Base-by-base conservation (phyloP, 2,329 filamentous ascomycete genomes). In the Ophiocordyceps camponoti-leonardi region DNA sequence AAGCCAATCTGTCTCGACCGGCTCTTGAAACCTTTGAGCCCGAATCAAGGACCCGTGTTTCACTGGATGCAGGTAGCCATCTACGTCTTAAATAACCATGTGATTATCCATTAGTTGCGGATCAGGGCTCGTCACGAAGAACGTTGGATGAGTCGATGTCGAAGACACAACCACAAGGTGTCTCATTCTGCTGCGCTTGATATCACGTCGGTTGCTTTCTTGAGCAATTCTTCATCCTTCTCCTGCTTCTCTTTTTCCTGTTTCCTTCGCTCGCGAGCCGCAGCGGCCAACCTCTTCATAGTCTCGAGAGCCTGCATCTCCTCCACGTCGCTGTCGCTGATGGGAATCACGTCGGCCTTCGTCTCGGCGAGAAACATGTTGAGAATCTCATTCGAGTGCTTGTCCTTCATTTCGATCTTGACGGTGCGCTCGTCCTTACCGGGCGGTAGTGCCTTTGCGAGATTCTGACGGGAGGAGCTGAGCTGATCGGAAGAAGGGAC, bases 331-430 rank as follows among this genome's bases (percentile, higher is more conserved):
- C 10, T 39, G 10, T 79, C 71, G 3, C 65, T 60, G 1, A 73
- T 79, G 2, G 79, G 68, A 1, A 87, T 58, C 22, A 65, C 58
- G 23, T 66, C 61, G 11, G 81, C 83, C 19, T 73, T 72, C 19
- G 81, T 83, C 59, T 77, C 68, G 47, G 66, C 63, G 37, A 86
- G 58, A 45, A 88, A 68, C 47, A 75, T 69, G 43, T 69, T 62
- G 18, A 86, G 64, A 49, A 88, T 87, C 33, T 75, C 67, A 3
- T 68, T 65, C 41, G 77, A 78, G 48, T 67, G 67, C 53, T 73
- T 69, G 54, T 73, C 60, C 58, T 78, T 79, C 72, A 87, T 82
- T 52, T 81, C 70, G 52, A 81, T 72, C 42, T 67, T 66, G 39
- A 76, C 61, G 11, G 67, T 61, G 44, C 62, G 67, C 61, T 78